These are phyloP conservation scores for Talaromyces borbonicus DNA, from an alignment of 495 filamentous ascomycete species.

Conservation along the genomic window DNA sequence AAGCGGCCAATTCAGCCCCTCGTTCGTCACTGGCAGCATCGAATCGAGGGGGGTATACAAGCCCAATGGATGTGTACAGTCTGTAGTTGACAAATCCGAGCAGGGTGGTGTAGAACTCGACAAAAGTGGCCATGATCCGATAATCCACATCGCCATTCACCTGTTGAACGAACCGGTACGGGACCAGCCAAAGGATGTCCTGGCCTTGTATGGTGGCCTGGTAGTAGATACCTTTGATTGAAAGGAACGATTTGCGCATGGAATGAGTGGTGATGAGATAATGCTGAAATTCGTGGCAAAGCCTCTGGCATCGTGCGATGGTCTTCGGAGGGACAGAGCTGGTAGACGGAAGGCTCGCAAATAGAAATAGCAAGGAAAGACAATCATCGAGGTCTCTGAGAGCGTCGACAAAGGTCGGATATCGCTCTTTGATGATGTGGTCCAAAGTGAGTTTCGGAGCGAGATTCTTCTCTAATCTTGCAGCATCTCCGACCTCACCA, in stretches of 20 bases:
- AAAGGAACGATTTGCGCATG: constrained; percentile 89
- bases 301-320: constrained; percentile 80
- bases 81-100: constrained; percentile 93
- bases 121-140: constrained; percentile 97
- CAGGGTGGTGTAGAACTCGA: constrained; percentile 96
- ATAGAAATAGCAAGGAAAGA: constrained; percentile 91
- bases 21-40: constrained; percentile 76
- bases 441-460: constrained; percentile 82
- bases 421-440: constrained; percentile 94
- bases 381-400: constrained; percentile 94
- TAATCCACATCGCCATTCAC: constrained; percentile 92
- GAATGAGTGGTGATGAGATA: constrained; percentile 87
- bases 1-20: constrained; percentile 85
- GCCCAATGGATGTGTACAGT: constrained; percentile 78
- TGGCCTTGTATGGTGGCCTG: constrained; percentile 98
- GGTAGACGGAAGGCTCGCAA: constrained; percentile 89
- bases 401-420: constrained; percentile 93
- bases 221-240: constrained; percentile 99
- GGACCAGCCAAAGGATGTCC: constrained; percentile 93
- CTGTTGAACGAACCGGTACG: constrained; percentile 91
- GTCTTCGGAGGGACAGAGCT: constrained; percentile 82
- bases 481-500: constrained; percentile 81
- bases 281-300: constrained; percentile 92
- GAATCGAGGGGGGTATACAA: constrained; percentile 93
- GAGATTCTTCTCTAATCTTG: constrained; percentile 71